These are phyloP conservation scores for Teunomyces kruisii DNA, from an alignment of 805 yeast species.

Conservation along the genomic window DNA sequence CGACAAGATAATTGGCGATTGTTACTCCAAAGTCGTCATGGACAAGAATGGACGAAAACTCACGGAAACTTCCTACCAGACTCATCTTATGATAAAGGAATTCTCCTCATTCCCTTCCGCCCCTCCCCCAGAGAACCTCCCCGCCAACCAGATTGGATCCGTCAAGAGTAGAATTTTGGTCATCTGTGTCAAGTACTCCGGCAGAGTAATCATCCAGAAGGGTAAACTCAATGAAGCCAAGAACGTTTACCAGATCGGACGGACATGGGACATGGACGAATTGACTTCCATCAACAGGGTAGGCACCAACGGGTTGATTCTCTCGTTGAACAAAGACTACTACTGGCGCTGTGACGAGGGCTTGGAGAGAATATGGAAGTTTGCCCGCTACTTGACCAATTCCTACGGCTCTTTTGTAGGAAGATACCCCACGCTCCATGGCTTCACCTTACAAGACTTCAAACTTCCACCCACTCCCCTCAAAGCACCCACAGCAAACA, in stretches of 20 bases:
- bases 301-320: constrained; percentile 55
- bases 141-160: constrained; percentile 37
- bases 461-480: constrained; percentile 29
- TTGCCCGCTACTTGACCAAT: constrained; percentile 31
- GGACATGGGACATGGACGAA: constrained; percentile 87
- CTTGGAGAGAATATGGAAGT: constrained; percentile 34
- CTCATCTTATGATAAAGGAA: constrained; percentile 76
- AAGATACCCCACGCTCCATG: constrained; percentile 36
- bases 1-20: constrained; percentile 36
- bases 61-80: constrained; percentile 52
- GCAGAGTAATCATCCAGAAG: constrained; percentile 74
- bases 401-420: constrained; percentile 36
- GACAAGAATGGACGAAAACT: constrained; percentile 21
- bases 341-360: constrained; percentile 63
- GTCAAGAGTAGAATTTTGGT: constrained; percentile 61
- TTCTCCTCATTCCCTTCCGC: constrained; percentile 67
- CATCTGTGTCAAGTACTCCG: constrained; percentile 61
- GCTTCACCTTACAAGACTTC: constrained; percentile 33
- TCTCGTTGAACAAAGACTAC: constrained; percentile 71
- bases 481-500: constrained; percentile 1
- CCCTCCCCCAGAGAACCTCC: constrained; percentile 61
- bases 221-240: constrained; percentile 73
- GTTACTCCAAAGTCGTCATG: constrained; percentile 33
- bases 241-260: constrained; percentile 80
- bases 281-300: constrained; percentile 54